Conservation (phyloP, 2,329 filamentous ascomycete species). For the Chaetomiaceae sp. region DNA sequence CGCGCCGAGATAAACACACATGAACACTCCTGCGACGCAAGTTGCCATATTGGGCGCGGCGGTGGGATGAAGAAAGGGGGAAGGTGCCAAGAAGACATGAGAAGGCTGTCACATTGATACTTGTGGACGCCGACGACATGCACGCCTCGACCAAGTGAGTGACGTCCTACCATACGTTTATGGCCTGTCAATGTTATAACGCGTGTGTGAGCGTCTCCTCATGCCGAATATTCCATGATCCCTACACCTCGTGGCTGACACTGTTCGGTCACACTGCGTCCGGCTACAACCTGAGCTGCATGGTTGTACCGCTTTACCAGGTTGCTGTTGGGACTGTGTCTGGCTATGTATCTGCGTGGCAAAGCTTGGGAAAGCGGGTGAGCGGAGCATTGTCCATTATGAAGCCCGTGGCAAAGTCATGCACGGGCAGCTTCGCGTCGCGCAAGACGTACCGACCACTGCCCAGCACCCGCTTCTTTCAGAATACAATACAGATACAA, state of each 20-base stretch:
- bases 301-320: not conserved
- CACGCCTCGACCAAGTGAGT: not conserved
- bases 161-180: too few relatives aligned
- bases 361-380: too few relatives aligned
- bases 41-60: not conserved
- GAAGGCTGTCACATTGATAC: not conserved
- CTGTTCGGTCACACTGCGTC: not conserved
- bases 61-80: conserved; percentile 10
- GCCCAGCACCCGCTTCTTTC: too few relatives aligned
- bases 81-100: not conserved
- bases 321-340: too few relatives aligned
- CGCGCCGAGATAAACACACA: conserved; percentile 4
- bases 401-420: too few relatives aligned
- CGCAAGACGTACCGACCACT: too few relatives aligned
- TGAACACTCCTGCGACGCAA: not conserved
- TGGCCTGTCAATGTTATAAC: too few relatives aligned
- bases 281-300: not conserved
- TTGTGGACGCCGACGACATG: not conserved
- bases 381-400: too few relatives aligned
- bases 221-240: not conserved
- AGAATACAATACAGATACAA: too few relatives aligned
- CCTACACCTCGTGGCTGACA: not conserved
- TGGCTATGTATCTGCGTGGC: too few relatives aligned
- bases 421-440: too few relatives aligned
- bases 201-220: not conserved